Evolutionary conservation across 2,329 filamentous ascomycete genomes (phyloP).

Genomic region (Colletotrichum abscissum): DNA sequence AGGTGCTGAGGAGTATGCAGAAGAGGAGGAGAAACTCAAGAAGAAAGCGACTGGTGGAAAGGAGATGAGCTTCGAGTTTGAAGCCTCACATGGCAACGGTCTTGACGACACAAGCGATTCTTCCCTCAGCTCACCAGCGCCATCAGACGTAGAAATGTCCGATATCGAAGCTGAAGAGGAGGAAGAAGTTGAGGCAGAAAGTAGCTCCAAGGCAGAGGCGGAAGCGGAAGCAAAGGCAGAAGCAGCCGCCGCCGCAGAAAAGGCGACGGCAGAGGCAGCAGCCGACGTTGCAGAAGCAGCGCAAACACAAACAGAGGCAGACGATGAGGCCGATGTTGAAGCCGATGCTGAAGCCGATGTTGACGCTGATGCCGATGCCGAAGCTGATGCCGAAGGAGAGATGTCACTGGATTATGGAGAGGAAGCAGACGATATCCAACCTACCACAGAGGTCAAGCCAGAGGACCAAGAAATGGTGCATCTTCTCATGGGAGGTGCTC

Average conservation of each 20-base stretch:
- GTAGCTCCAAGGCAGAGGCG: background rate
- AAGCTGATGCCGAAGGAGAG: constrained; percentile 42
- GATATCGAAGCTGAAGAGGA: constrained; percentile 43
- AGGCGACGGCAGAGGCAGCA: constrained; percentile 33
- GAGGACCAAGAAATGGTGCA: constrained; percentile 48
- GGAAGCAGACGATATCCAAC: constrained; percentile 26
- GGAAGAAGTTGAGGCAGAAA: constrained; percentile 42
- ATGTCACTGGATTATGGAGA: constrained; percentile 39
- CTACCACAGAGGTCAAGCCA: constrained; percentile 39
- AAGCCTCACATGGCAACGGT: constrained; percentile 68
- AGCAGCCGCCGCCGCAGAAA: constrained; percentile 40
- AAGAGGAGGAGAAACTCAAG: constrained; percentile 61
- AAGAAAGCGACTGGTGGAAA: constrained; percentile 68
- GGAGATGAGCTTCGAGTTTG: constrained; percentile 80
- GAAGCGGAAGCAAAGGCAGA: constrained; percentile 42
- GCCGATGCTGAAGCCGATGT: constrained; percentile 43
- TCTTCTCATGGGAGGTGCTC: constrained; percentile 46
- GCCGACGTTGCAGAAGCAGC: constrained; percentile 35
- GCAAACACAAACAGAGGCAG: constrained; percentile 37
- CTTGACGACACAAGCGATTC: constrained; percentile 66
- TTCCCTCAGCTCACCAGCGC: constrained; percentile 55
- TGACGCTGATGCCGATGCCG: constrained; percentile 42
- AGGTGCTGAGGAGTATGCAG: constrained; percentile 66
- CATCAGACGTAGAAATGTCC: constrained; percentile 47
- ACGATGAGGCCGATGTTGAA: constrained; percentile 42